Conservation (phyloP, 192 early-diverging fungal genomes). For the Borealophlyctis nickersoniae region DNA sequence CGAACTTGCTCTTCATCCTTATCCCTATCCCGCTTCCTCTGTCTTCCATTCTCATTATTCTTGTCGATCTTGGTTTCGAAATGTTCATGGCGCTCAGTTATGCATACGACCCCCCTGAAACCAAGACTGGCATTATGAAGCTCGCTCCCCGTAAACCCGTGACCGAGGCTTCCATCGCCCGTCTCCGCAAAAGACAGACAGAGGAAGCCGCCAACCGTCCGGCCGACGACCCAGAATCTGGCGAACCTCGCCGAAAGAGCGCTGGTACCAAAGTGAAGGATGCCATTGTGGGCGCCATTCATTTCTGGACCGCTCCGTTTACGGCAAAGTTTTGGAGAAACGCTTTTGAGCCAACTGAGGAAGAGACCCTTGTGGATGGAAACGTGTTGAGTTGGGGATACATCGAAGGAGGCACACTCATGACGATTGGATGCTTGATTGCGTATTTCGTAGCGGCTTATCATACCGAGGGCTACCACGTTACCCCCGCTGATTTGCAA, state of each 20-base stretch:
- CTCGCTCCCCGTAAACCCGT: constrained; percentile 88
- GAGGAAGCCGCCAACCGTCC: constrained; percentile 22
- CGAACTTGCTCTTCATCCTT: constrained; percentile 79
- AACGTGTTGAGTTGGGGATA: constrained; percentile 81
- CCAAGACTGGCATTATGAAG: constrained; percentile 75
- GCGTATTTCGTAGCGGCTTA: constrained; percentile 81
- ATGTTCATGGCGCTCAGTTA: constrained; percentile 79
- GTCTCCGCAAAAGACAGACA: constrained; percentile 47
- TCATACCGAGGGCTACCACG: constrained; percentile 42
- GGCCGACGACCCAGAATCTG: constrained; percentile 25
- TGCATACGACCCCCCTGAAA: constrained; percentile 90
- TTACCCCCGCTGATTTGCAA: constrained; percentile 51
- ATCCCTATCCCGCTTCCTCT: constrained; percentile 83
- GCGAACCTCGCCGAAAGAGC: not conserved
- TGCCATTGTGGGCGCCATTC: not conserved
- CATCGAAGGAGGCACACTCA: constrained; percentile 79
- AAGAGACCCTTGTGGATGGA: constrained; percentile 83
- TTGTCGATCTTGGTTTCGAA: constrained; percentile 94
- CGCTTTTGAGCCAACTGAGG: constrained; percentile 65
- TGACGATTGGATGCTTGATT: constrained; percentile 64
- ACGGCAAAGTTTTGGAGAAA: constrained; percentile 34
- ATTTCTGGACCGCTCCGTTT: constrained; percentile 3
- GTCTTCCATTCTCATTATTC: constrained; percentile 78
- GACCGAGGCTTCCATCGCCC: constrained; percentile 69
- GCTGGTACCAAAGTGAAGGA: not conserved